Conservation (phyloP, 2,329 filamentous ascomycete genomes). For the Chrysoporthe cubensis region DNA sequence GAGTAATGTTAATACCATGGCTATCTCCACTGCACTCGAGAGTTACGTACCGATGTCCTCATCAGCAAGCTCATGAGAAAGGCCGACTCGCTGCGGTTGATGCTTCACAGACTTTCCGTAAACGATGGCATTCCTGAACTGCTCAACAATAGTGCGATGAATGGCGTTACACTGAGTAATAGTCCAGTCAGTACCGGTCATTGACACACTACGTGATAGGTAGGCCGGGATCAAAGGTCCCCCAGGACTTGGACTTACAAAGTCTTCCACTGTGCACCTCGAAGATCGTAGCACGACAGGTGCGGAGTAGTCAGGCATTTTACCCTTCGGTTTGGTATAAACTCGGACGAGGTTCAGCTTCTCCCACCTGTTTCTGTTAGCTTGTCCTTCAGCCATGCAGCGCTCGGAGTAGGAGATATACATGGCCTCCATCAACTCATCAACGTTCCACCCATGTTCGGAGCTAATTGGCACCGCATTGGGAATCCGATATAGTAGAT, state of each 20-base stretch:
- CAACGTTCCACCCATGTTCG: slow-evolving; percentile 96
- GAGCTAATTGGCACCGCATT: slow-evolving; percentile 97
- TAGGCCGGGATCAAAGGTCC: neutral
- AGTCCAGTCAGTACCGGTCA: slow-evolving; percentile 40
- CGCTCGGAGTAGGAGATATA: slow-evolving; percentile 39
- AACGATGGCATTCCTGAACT: slow-evolving; percentile 94
- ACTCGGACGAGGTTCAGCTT: slow-evolving; percentile 89
- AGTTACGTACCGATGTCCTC: slow-evolving; percentile 86
- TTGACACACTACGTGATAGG: neutral
- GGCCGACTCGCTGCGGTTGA: slow-evolving; percentile 92
- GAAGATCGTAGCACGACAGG: slow-evolving; percentile 86
- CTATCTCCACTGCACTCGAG: slow-evolving; percentile 10
- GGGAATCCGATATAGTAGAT: slow-evolving; percentile 93
- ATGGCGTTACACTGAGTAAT: slow-evolving; percentile 85
- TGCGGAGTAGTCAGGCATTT: slow-evolving; percentile 85
- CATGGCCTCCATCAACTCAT: slow-evolving; percentile 96
- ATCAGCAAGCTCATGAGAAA: slow-evolving; percentile 88
- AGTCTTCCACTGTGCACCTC: slow-evolving; percentile 92
- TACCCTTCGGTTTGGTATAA: slow-evolving; percentile 98
- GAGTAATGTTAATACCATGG: slow-evolving; percentile 33
- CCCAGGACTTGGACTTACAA: slow-evolving; percentile 65
- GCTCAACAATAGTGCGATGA: slow-evolving; percentile 92
- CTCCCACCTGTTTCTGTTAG: slow-evolving; percentile 68
- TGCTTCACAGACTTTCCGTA: slow-evolving; percentile 99
- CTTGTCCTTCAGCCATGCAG: neutral